Evolutionary conservation across 202 grass and related monocot genomes (phyloP).

Genomic region (Digitaria exilis): DNA sequence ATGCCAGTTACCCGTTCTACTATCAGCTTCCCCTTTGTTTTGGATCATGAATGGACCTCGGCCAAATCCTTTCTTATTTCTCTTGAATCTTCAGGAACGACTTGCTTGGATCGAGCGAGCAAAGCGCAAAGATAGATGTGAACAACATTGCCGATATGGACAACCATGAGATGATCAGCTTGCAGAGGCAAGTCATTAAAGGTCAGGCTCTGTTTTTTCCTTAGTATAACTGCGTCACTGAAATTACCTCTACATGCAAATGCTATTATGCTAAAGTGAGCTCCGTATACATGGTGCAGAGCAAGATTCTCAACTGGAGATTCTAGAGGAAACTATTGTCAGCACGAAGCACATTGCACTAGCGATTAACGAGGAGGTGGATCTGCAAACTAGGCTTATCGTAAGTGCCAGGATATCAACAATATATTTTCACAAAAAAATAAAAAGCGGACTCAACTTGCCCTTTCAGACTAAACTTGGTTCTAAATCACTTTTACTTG

Average conservation of each 20-base stretch:
- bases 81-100: conserved; percentile 46
- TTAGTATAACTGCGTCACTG: background rate
- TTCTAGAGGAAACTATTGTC: conserved; percentile 52
- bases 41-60: background rate
- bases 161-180: conserved; percentile 49
- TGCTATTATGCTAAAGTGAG: background rate
- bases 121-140: conserved; percentile 50
- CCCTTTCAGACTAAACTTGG: conserved; percentile 1
- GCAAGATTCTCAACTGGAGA: conserved; percentile 65
- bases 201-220: conserved; percentile 12
- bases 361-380: conserved; percentile 74
- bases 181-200: conserved; percentile 75
- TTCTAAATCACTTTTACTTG: conserved; percentile 21
- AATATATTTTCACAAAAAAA: background rate
- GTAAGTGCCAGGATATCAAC: conserved; percentile 32
- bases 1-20: background rate
- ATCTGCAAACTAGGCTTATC: conserved; percentile 65
- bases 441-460: background rate
- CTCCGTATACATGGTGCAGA: conserved; percentile 36
- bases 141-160: conserved; percentile 54
- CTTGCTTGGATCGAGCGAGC: conserved; percentile 44
- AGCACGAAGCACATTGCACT: conserved; percentile 84
- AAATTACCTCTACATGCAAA: background rate
- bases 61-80: background rate
- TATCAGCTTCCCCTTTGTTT: background rate